Evolutionary conservation across 495 filamentous ascomycete species (phyloP).

Genomic region (Xylaria curta): DNA sequence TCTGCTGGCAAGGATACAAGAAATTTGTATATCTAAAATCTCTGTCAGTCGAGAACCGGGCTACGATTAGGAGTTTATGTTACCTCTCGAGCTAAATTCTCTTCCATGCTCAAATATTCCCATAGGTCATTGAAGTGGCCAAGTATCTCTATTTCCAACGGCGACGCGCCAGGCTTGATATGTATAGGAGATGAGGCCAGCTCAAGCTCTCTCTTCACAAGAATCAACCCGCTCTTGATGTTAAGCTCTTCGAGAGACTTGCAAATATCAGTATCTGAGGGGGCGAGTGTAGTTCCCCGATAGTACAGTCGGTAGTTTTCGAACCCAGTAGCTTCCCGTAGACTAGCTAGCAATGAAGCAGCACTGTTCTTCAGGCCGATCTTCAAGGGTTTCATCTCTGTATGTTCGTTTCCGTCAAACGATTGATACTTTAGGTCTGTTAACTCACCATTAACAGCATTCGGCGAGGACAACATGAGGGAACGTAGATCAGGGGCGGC

Average conservation of each 20-base stretch:
- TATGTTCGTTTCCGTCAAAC: slow-evolving; percentile 65
- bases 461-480: slow-evolving; percentile 47
- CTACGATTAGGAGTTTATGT: slow-evolving; percentile 9
- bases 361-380: slow-evolving; percentile 76
- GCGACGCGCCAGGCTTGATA: slow-evolving; percentile 51
- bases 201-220: slow-evolving; percentile 58
- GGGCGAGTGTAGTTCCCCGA: slow-evolving; percentile 55
- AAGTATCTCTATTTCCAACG: slow-evolving; percentile 76
- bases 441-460: slow-evolving; percentile 59
- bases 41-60: slow-evolving; percentile 31
- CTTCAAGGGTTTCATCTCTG: slow-evolving; percentile 61
- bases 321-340: slow-evolving; percentile 73
- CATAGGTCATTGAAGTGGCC: slow-evolving; percentile 88
- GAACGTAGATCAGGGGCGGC: slow-evolving; percentile 55
- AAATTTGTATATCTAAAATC: slow-evolving; percentile 72
- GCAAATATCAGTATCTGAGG: slow-evolving; percentile 55
- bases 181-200: slow-evolving; percentile 37
- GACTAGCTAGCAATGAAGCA: slow-evolving; percentile 66
- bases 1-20: slow-evolving; percentile 75
- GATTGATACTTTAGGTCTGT: slow-evolving; percentile 76
- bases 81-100: slow-evolving; percentile 73
- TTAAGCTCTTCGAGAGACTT: slow-evolving; percentile 63
- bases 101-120: slow-evolving; percentile 77
- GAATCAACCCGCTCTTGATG: slow-evolving; percentile 66
- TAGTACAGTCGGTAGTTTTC: slow-evolving; percentile 66